A percentile compares a stretch with the other conserved stretches of the same genome.
Evolutionary conservation across 2,329 filamentous ascomycete species (phyloP).

Genomic region (Talaromyces sp.): DNA sequence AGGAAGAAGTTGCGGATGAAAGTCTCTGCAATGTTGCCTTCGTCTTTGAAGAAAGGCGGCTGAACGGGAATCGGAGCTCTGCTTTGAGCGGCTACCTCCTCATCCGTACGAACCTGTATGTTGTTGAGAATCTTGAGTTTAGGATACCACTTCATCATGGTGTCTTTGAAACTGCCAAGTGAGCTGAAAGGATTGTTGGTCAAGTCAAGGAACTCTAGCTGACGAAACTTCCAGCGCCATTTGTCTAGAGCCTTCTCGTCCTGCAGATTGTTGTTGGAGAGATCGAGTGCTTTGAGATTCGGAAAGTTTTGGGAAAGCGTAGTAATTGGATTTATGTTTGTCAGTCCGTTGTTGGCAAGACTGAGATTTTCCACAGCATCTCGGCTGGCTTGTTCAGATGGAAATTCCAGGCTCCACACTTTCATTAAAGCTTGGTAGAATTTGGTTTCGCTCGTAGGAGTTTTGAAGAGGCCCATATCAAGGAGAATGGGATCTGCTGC

Average conservation of each 20-base stretch:
- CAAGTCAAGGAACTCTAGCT: constrained; percentile 77
- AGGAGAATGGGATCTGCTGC: constrained; percentile 68
- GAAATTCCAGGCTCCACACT: constrained; percentile 75
- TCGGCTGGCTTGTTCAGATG: constrained; percentile 65
- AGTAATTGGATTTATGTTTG: constrained; percentile 68
- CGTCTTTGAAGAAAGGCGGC: constrained; percentile 69
- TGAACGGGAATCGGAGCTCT: constrained; percentile 60
- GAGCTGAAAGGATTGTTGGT: constrained; percentile 70
- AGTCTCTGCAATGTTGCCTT: constrained; percentile 68
- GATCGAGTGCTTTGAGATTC: constrained; percentile 80
- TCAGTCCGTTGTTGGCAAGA: constrained; percentile 74
- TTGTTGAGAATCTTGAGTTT: constrained; percentile 74
- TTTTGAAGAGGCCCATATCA: constrained; percentile 71
- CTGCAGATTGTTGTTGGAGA: constrained; percentile 77
- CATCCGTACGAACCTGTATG: constrained; percentile 67
- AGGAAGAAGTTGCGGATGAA: constrained; percentile 73
- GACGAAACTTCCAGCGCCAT: constrained; percentile 76
- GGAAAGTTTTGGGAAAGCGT: constrained; percentile 75
- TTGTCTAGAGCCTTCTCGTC: constrained; percentile 64
- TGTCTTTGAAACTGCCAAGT: constrained; percentile 60
- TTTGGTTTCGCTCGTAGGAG: constrained; percentile 69
- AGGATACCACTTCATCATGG: constrained; percentile 78
- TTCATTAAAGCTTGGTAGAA: constrained; percentile 91
- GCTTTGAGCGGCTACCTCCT: constrained; percentile 61
- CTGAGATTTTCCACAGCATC: constrained; percentile 79